These are phyloP conservation scores for Jackrogersella minutella DNA, from an alignment of 495 filamentous ascomycete genomes.

Conservation along the genomic window DNA sequence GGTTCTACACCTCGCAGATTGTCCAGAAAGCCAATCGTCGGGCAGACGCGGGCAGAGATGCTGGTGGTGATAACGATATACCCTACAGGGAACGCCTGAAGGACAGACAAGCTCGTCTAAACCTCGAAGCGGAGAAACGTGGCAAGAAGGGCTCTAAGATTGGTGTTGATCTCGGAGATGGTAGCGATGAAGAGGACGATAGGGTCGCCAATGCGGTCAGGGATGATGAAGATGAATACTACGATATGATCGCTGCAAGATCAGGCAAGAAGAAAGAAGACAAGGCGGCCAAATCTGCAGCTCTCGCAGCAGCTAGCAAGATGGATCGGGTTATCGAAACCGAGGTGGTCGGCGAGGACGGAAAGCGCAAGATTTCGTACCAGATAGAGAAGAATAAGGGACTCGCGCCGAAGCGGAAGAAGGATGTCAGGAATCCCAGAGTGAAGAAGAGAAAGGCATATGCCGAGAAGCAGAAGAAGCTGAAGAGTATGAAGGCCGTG, in stretches of 20 bases:
- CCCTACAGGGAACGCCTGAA: conserved; percentile 86
- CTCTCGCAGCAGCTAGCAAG: conserved; percentile 53
- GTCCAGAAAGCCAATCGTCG: conserved; percentile 91
- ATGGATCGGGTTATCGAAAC: conserved; percentile 65
- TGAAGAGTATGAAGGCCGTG: conserved; percentile 78
- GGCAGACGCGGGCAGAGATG: conserved; percentile 76
- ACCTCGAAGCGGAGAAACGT: conserved; percentile 83
- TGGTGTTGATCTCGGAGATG: conserved; percentile 67
- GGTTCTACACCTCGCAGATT: conserved; percentile 97
- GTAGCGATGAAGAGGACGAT: conserved; percentile 70
- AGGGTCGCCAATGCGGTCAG: conserved; percentile 53
- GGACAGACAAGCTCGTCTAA: conserved; percentile 84
- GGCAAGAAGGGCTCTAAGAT: conserved; percentile 70
- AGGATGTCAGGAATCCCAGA: conserved; percentile 91
- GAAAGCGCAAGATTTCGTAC: conserved; percentile 89
- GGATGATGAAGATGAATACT: conserved; percentile 80
- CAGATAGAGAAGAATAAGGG: conserved; percentile 98
- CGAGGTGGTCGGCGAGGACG: conserved; percentile 72
- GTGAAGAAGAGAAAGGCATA: conserved; percentile 98
- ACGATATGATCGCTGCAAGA: conserved; percentile 80
- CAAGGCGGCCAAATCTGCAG: conserved; percentile 62
- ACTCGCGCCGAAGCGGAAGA: conserved; percentile 84
- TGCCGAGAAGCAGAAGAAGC: conserved; percentile 94
- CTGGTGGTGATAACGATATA: conserved; percentile 91
- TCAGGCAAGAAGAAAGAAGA: conserved; percentile 78